A percentile compares a stretch with the other conserved stretches of the same genome.
These are phyloP conservation scores for Physcomitrium patens DNA, from an alignment of 225 moss, liverwort and hornwort species.

Conservation along the genomic window DNA sequence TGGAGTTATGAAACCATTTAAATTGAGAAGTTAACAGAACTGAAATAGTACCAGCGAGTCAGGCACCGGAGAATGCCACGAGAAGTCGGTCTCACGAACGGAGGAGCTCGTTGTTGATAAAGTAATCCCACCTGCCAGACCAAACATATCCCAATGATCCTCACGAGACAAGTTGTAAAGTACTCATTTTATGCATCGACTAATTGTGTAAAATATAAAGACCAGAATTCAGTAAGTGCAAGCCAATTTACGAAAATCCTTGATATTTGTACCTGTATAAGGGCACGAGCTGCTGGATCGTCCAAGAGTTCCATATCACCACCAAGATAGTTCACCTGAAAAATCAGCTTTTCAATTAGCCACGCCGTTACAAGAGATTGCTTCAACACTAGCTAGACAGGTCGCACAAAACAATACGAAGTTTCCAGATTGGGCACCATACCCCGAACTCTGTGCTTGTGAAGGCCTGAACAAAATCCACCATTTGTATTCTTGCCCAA, in stretches of 20 bases:
- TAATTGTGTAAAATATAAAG: not conserved
- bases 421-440: conserved; percentile 9
- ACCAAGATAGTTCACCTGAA: conserved; percentile 81
- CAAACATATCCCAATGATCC: conserved; percentile 21
- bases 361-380: conserved; percentile 10
- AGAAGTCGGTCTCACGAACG: conserved; percentile 74
- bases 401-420: not conserved
- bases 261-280: conserved; percentile 59
- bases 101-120: conserved; percentile 84
- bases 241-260: not conserved
- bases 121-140: conserved; percentile 78
- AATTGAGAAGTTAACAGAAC: conserved; percentile 11
- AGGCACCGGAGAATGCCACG: conserved; percentile 75
- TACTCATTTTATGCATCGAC: conserved; percentile 2
- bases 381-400: not conserved
- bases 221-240: not conserved
- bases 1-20: not conserved
- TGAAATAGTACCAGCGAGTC: conserved; percentile 70
- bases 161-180: conserved; percentile 11
- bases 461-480: conserved; percentile 83
- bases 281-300: conserved; percentile 80
- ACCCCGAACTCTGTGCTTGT: conserved; percentile 80
- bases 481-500: conserved; percentile 83
- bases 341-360: conserved; percentile 23
- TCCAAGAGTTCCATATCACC: conserved; percentile 78